Evolutionary conservation across 2,329 filamentous ascomycete genomes (phyloP), one percentile per base, ranked within the genome.

Genomic region (Apiospora arundinis): DNA sequence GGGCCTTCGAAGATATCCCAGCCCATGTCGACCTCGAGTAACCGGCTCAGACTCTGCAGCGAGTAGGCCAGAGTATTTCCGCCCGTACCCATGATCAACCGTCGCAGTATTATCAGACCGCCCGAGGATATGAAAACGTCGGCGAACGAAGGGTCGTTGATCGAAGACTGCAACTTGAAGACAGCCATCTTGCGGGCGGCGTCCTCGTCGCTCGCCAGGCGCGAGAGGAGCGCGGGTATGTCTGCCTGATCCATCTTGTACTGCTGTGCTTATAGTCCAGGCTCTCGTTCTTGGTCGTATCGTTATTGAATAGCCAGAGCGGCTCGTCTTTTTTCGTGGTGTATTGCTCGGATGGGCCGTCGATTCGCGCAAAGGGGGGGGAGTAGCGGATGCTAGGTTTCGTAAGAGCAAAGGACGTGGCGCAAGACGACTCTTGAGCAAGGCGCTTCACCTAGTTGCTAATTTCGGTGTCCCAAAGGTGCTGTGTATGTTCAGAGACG

Each of bases 41-140:
- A 84, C 71, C 95, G 90, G 71, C 92, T 93, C 77, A 98, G 88
- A 77, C 94, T 96, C 75, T 97, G 95, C 72, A 99, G 86, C 73
- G 95, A 94, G 83, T 99, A 99, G 73, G 96, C 96, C 79, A 99
- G 87, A 0, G 96, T 98, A 82, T 99, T 99, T 72, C 96, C 96
- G 71, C 90, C 93, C 42, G 95, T 92, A 75, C 90, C 90, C 86
- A 98, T 91, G 74, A 96, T 94, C 70, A 98, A 87, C 71, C 93
- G 91, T 69, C 94, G 91, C 77, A 99, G 85, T 75, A 95, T 91
- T 75, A 91, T 88, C 74, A 98, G 87, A 4, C 96, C 96, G 71
- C 95, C 95, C 68, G 95, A 93, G 69, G 92, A 91, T 73, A 98
- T 97, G 84, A 99, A 99, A 77, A 97, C 91, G 81, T 98, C 96